phyloP scores from a whole-genome alignment of 768 basidiomycete species.

The Russula sp. region DNA sequence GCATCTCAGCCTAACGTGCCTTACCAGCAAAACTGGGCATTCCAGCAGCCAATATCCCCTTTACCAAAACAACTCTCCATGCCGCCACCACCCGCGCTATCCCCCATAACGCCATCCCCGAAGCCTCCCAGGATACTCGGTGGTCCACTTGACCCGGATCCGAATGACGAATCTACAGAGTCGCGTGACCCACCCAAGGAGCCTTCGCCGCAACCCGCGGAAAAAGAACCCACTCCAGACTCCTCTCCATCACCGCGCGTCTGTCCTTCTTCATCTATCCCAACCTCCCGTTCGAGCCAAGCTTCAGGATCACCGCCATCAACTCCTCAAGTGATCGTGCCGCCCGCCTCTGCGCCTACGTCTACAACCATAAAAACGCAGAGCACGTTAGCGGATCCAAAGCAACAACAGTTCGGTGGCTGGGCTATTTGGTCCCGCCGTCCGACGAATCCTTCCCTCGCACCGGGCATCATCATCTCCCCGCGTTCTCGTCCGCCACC shows the following conservation, averaged over 20 bases:
- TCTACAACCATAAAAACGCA: background rate
- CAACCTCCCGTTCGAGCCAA: slow-evolving; percentile 9
- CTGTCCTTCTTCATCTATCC: background rate
- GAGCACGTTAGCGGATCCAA: background rate
- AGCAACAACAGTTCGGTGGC: slow-evolving; percentile 19
- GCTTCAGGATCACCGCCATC: background rate
- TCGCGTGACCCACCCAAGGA: background rate
- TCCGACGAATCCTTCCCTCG: slow-evolving; percentile 53
- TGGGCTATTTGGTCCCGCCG: slow-evolving; percentile 73
- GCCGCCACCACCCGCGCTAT: slow-evolving; percentile 29
- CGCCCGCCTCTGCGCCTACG: background rate
- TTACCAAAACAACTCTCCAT: slow-evolving; percentile 58
- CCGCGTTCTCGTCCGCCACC: slow-evolving; percentile 54
- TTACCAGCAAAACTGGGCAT: slow-evolving; percentile 40
- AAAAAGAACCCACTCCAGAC: background rate
- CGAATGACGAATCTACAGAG: background rate
- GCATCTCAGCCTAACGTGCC: slow-evolving; percentile 25
- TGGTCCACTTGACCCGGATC: slow-evolving; percentile 16
- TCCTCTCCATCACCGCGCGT: background rate
- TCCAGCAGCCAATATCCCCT: slow-evolving; percentile 45
- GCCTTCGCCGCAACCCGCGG: background rate
- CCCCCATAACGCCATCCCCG: slow-evolving; percentile 10
- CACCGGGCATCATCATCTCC: slow-evolving; percentile 68
- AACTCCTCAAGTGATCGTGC: background rate
- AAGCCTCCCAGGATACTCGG: slow-evolving; percentile 17